phyloP scores from a whole-genome alignment of 2,329 filamentous ascomycete species.

The Zarea fungicola region DNA sequence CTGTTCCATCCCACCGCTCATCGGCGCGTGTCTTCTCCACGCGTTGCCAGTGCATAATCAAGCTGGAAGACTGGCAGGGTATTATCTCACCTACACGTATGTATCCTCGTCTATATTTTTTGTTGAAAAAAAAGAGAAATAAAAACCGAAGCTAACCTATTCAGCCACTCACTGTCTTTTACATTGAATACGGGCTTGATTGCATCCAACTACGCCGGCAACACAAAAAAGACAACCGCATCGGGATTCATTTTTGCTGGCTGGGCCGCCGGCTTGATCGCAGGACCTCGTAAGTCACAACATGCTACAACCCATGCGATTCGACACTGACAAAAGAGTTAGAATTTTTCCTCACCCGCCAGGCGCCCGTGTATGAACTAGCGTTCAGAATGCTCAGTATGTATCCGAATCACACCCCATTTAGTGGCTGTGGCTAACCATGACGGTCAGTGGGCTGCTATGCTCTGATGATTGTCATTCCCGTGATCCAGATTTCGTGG shows the following conservation, averaged over 20 bases:
- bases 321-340: background rate
- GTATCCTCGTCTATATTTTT: background rate
- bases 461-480: background rate
- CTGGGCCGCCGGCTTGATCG: slow-evolving; percentile 15
- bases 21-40: background rate
- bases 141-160: too few relatives aligned
- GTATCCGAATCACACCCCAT: background rate
- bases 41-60: background rate
- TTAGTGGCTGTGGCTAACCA: background rate
- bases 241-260: slow-evolving; percentile 14
- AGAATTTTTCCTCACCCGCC: background rate
- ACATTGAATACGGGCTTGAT: slow-evolving; percentile 10
- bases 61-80: slow-evolving; percentile 1
- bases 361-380: background rate
- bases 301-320: background rate
- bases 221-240: slow-evolving; percentile 14
- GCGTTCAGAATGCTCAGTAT: slow-evolving; percentile 6
- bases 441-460: background rate
- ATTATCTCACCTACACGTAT: slow-evolving; percentile 8
- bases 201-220: slow-evolving; percentile 15
- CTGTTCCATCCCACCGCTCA: background rate
- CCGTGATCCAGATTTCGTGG: background rate
- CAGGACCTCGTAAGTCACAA: slow-evolving; percentile 11
- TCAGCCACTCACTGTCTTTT: background rate
- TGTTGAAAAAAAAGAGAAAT: too few relatives aligned